Conservation (phyloP, 2,329 filamentous ascomycete species). For the Xylariaceae sp. region DNA sequence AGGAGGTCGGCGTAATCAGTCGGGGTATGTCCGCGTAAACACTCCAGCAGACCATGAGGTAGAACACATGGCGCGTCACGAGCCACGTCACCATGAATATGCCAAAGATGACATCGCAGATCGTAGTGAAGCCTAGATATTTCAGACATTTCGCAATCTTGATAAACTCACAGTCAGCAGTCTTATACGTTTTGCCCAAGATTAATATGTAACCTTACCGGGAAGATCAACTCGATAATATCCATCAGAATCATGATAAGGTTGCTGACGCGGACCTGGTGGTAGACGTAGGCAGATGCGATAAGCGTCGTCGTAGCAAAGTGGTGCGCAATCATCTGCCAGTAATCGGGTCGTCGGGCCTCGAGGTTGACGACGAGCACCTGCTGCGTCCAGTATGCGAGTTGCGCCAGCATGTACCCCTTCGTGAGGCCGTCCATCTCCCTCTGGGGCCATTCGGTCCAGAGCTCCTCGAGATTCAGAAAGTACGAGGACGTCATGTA, state of each 20-base stretch:
- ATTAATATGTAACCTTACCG: conserved; percentile 52
- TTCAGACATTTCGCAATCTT: conserved; percentile 88
- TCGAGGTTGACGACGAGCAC: conserved; percentile 91
- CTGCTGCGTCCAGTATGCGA: conserved; percentile 89
- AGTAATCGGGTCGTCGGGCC: conserved; percentile 85
- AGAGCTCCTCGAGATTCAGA: conserved; percentile 69
- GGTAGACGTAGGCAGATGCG: conserved; percentile 74
- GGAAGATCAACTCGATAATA: conserved; percentile 77
- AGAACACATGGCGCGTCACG: conserved; percentile 71
- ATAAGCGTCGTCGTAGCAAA: conserved; percentile 78
- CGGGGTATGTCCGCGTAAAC: conserved; percentile 60
- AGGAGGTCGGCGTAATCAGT: conserved; percentile 57
- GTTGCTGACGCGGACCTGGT: conserved; percentile 79
- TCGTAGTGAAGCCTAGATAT: conserved; percentile 68
- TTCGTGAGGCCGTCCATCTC: conserved; percentile 71
- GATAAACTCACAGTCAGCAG: too few relatives aligned
- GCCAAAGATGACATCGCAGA: conserved; percentile 78
- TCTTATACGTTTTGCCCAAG: conserved; percentile 9
- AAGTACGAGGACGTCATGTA: conserved; percentile 72
- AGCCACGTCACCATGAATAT: conserved; percentile 83
- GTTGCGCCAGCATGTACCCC: conserved; percentile 84
- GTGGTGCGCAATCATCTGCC: conserved; percentile 92
- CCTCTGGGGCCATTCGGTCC: conserved; percentile 76
- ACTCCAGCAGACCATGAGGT: conserved; percentile 73
- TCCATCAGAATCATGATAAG: conserved; percentile 89